Percentiles rank a stretch among this genome's conserved stretches.
These are phyloP conservation scores for Nakazawaea siamensis DNA, from an alignment of 805 yeast species.

Conservation along the genomic window DNA sequence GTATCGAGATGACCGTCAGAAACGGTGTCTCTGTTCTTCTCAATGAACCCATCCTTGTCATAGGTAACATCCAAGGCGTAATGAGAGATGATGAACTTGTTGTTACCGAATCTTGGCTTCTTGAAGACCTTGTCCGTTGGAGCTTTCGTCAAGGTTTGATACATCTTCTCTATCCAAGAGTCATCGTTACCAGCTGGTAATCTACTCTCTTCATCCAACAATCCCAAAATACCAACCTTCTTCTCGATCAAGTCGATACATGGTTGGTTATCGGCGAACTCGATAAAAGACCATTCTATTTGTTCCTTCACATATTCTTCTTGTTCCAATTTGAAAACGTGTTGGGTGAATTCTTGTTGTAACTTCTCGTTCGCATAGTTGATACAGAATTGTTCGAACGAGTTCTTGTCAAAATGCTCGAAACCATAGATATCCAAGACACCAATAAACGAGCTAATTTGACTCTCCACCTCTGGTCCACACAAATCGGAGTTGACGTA, in stretches of 20 bases:
- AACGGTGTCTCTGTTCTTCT: constrained; percentile 94
- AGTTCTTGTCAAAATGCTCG: constrained; percentile 89
- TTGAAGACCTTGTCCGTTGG: constrained; percentile 74
- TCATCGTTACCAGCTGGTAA: constrained; percentile 91
- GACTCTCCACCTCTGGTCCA: constrained; percentile 54
- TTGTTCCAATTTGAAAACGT: constrained; percentile 93
- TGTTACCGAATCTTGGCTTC: constrained; percentile 90
- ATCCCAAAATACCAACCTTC: constrained; percentile 77
- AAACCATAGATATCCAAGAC: constrained; percentile 96
- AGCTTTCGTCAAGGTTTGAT: constrained; percentile 72
- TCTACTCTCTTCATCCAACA: constrained; percentile 92
- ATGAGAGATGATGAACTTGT: constrained; percentile 84
- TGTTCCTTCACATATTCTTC: constrained; percentile 89
- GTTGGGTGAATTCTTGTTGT: constrained; percentile 96
- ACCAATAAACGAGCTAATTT: constrained; percentile 76
- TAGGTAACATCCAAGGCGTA: constrained; percentile 92
- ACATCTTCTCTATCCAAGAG: constrained; percentile 86
- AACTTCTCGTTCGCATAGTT: constrained; percentile 94
- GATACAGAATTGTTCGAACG: constrained; percentile 96
- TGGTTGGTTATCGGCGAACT: constrained; percentile 94
- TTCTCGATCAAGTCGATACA: constrained; percentile 89
- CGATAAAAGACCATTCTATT: constrained; percentile 94
- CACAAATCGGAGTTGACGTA: constrained; percentile 78
- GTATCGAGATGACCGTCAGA: constrained; percentile 93
- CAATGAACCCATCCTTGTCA: constrained; percentile 91